Evolutionary conservation across 192 early-diverging fungal species (phyloP).

Genomic region (Linnemannia hyalina): DNA sequence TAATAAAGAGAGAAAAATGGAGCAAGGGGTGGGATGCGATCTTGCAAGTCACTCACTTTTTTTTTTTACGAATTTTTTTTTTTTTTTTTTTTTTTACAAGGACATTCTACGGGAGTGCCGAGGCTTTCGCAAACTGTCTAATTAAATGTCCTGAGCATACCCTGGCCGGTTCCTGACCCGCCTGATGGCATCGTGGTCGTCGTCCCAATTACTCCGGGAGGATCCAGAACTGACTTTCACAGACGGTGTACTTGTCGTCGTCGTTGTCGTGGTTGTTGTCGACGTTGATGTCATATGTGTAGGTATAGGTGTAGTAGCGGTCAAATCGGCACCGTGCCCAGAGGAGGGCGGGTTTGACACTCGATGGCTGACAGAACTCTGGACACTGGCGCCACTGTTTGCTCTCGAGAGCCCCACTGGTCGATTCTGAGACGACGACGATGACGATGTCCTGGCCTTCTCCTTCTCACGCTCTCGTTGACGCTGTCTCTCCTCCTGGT

Average conservation of each 20-base stretch:
- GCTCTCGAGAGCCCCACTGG: constrained; percentile 34
- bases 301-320: neutral
- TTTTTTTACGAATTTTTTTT: too few species aligned
- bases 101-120: too few species aligned
- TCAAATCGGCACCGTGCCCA: constrained; percentile 16
- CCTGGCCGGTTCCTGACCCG: constrained; percentile 35
- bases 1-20: too few species aligned
- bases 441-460: neutral
- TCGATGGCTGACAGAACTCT: constrained; percentile 22
- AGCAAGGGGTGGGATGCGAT: too few species aligned
- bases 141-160: constrained; percentile 29
- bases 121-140: too few species aligned
- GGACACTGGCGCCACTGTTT: constrained; percentile 49
- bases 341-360: neutral
- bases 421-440: constrained; percentile 1
- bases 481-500: constrained; percentile 33
- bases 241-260: neutral
- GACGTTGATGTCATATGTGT: neutral
- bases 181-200: constrained; percentile 30
- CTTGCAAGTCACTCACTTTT: too few species aligned
- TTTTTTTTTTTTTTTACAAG: too few species aligned
- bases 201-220: constrained; percentile 22
- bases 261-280: neutral
- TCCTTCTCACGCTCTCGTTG: constrained; percentile 25
- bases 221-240: neutral